Evolutionary conservation across 2,329 filamentous ascomycete genomes (phyloP).

Genomic region (Penicillium sp.): DNA sequence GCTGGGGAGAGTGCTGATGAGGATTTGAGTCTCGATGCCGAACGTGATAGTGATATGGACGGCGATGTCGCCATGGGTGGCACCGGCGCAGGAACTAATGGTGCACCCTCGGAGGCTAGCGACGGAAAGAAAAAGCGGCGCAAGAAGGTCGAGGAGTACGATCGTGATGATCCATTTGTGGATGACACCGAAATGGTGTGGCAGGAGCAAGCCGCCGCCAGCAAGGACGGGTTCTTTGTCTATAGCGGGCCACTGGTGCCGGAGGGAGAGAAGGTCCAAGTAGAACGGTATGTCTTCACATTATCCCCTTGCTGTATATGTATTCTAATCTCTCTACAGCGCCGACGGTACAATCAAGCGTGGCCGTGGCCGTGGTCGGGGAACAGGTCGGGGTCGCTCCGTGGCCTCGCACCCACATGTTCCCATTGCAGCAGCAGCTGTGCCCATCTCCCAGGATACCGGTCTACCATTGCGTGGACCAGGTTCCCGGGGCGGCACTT

Average conservation of each 20-base stretch:
- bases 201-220: slow-evolving; percentile 92
- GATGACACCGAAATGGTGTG: slow-evolving; percentile 93
- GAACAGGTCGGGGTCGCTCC: slow-evolving; percentile 48
- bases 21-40: slow-evolving; percentile 87
- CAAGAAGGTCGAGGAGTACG: slow-evolving; percentile 67
- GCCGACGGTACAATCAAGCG: slow-evolving; percentile 69
- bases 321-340: slow-evolving; percentile 46
- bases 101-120: slow-evolving; percentile 54
- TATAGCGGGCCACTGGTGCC: slow-evolving; percentile 90
- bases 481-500: slow-evolving; percentile 72
- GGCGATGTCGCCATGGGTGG: slow-evolving; percentile 46
- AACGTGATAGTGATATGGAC: slow-evolving; percentile 61
- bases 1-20: slow-evolving; percentile 74
- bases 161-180: slow-evolving; percentile 67
- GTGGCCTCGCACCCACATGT: slow-evolving; percentile 72
- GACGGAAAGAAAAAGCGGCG: slow-evolving; percentile 71
- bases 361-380: slow-evolving; percentile 57
- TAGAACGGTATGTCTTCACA: slow-evolving; percentile 56
- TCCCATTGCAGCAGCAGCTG: slow-evolving; percentile 71
- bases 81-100: slow-evolving; percentile 52
- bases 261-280: slow-evolving; percentile 73
- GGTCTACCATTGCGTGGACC: slow-evolving; percentile 69
- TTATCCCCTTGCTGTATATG: slow-evolving; percentile 35
- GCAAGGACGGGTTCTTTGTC: slow-evolving; percentile 95
- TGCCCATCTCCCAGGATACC: slow-evolving; percentile 85